Evolutionary conservation across 352 stramenopile genomes (phyloP).

Genomic region (Blastocystis sp.): DNA sequence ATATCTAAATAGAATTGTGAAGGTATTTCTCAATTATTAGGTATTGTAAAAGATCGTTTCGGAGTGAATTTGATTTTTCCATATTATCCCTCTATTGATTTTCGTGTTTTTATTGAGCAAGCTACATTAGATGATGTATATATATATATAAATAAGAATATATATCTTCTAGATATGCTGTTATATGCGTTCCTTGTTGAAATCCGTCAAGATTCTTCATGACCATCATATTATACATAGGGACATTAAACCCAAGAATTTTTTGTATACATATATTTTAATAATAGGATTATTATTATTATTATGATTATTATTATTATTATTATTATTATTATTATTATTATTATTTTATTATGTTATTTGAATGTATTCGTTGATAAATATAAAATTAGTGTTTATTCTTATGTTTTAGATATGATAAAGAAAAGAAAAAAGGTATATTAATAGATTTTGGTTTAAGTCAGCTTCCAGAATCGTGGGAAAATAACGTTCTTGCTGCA

Average conservation of each 20-base stretch:
- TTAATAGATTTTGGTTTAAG: too few species aligned
- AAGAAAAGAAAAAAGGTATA: conserved; percentile 20
- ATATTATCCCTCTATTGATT: conserved; percentile 12
- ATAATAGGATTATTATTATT: too few species aligned
- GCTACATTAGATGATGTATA: conserved; percentile 23
- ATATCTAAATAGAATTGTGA: too few species aligned
- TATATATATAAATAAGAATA: not conserved
- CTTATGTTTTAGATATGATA: conserved; percentile 20
- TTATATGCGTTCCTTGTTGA: conserved; percentile 20
- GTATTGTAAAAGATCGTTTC: too few species aligned
- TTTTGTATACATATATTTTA: too few species aligned
- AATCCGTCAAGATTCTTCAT: conserved; percentile 15
- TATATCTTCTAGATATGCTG: conserved; percentile 16
- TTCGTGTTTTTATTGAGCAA: conserved; percentile 18
- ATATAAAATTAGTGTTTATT: not conserved
- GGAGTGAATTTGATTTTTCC: conserved; percentile 36
- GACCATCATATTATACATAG: conserved; percentile 25
- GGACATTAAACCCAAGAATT: conserved; percentile 32
- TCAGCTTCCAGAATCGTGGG: too few species aligned
- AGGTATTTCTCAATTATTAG: too few species aligned
- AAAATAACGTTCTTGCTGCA: too few species aligned
- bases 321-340: too few species aligned
- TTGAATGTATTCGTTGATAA: conserved; percentile 17
- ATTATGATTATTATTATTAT: too few species aligned
- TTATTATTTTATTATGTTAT: not conserved